Evolutionary conservation across 257 asterid species (phyloP).

Genomic region (Jaltomata sinuosa): DNA sequence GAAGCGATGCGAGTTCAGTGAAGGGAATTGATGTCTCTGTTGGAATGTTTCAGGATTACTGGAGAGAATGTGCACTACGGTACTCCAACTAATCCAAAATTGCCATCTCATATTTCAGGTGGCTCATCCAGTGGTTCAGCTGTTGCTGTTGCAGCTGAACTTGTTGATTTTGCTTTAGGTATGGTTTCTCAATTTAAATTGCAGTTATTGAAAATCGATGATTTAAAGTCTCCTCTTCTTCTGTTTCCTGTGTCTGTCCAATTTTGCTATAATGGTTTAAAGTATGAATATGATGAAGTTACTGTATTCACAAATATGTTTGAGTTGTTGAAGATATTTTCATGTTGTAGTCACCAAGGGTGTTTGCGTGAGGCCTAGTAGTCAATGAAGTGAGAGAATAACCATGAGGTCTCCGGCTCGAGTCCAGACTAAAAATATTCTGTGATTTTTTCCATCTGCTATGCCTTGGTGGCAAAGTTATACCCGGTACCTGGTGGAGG

Average conservation of each 20-base stretch:
- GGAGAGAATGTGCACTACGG: conserved; percentile 70
- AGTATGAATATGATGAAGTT: not conserved
- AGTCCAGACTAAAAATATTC: not conserved
- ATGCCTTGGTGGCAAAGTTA: not conserved
- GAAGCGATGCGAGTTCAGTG: not conserved
- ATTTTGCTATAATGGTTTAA: not conserved
- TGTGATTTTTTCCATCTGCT: not conserved
- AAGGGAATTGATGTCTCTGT: not conserved
- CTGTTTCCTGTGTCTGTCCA: not conserved
- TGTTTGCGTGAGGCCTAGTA: not conserved
- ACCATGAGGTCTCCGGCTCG: not conserved
- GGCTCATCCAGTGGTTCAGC: conserved; percentile 96
- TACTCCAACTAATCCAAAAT: conserved; percentile 74
- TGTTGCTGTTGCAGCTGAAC: conserved; percentile 76
- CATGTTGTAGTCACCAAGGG: not conserved
- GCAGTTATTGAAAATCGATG: not conserved
- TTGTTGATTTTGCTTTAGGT: conserved; percentile 90
- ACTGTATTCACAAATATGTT: not conserved
- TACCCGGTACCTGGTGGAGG: not conserved
- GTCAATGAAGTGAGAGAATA: not conserved
- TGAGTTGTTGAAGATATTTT: not conserved
- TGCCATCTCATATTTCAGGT: conserved; percentile 73
- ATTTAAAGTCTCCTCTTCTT: not conserved
- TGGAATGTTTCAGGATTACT: conserved; percentile 54
- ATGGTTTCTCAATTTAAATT: conserved; percentile 8